A percentile compares a stretch with the other conserved stretches of the same genome.
phyloP scores from a whole-genome alignment of 345 rosid genomes.

The rapeseed (Brassica napus) region DNA sequence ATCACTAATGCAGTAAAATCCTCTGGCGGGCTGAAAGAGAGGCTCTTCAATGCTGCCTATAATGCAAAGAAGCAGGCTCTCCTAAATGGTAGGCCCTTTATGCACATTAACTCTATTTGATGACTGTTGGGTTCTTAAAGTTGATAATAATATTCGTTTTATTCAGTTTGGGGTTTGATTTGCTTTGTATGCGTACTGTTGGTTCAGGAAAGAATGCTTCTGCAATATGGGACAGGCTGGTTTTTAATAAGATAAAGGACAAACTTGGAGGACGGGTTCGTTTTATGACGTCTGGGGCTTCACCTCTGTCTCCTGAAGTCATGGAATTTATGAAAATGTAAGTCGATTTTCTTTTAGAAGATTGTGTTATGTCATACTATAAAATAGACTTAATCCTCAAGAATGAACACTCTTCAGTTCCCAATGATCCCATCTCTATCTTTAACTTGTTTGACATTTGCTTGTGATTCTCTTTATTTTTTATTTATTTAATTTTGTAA shows the following conservation, averaged over 20 bases:
- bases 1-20: constrained; percentile 77
- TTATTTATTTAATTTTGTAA: not conserved
- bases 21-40: constrained; percentile 81
- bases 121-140: not conserved
- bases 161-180: constrained; percentile 9
- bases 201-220: constrained; percentile 83
- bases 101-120: not conserved
- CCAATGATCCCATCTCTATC: constrained; percentile 11
- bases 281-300: constrained; percentile 79
- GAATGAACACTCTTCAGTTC: constrained; percentile 5
- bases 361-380: not conserved
- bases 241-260: constrained; percentile 86
- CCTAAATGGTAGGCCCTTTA: constrained; percentile 60
- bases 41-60: constrained; percentile 88
- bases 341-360: constrained; percentile 36
- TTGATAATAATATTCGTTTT: not conserved
- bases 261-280: constrained; percentile 96
- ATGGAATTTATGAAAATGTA: constrained; percentile 90
- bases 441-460: constrained; percentile 1
- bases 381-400: constrained; percentile 1
- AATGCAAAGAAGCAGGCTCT: constrained; percentile 94
- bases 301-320: constrained; percentile 97
- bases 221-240: constrained; percentile 97
- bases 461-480: not conserved
- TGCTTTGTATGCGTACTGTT: constrained; percentile 14